Conservation (phyloP, 352 stramenopile genomes). For the Peronospora farinosa region DNA sequence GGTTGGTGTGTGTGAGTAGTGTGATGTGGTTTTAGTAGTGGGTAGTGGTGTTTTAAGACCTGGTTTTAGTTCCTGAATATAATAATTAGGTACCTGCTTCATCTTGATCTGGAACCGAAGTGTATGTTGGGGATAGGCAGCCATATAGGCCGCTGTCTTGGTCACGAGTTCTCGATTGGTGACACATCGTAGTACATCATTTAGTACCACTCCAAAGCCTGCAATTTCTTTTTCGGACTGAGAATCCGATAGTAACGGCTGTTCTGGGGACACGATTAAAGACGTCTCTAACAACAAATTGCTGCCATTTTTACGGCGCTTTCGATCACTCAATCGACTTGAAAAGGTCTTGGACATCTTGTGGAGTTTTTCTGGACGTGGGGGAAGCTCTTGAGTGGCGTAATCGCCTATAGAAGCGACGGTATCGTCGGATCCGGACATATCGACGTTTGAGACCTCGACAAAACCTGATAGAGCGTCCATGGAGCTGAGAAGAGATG, state of each 20-base stretch:
- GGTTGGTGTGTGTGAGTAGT: background rate
- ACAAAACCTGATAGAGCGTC: constrained; percentile 1
- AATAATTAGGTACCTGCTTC: constrained; percentile 62
- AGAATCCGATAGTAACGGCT: constrained; percentile 52
- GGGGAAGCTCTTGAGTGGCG: constrained; percentile 5
- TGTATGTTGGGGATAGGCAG: constrained; percentile 59
- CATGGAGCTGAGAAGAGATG: background rate
- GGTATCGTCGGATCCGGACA: constrained; percentile 1
- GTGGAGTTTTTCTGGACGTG: constrained; percentile 8
- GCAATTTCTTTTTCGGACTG: constrained; percentile 69
- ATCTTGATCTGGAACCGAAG: constrained; percentile 84
- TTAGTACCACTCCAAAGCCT: constrained; percentile 60
- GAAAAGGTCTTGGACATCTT: constrained; percentile 7
- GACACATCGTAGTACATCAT: constrained; percentile 65
- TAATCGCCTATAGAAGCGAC: constrained; percentile 12
- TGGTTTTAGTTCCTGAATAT: constrained; percentile 14
- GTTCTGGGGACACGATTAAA: constrained; percentile 12
- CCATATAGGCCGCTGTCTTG: constrained; percentile 70
- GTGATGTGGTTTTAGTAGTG: constrained; percentile 7
- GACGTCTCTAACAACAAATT: constrained; percentile 10
- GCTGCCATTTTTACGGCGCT: constrained; percentile 18
- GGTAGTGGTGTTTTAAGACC: constrained; percentile 15
- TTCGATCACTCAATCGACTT: constrained; percentile 8
- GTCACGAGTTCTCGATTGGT: constrained; percentile 69
- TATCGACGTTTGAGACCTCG: constrained; percentile 7